Evolutionary conservation across 2,329 filamentous ascomycete genomes (phyloP), one percentile per base, ranked within the genome.

Genomic region (Cladophialophora bantiana): DNA sequence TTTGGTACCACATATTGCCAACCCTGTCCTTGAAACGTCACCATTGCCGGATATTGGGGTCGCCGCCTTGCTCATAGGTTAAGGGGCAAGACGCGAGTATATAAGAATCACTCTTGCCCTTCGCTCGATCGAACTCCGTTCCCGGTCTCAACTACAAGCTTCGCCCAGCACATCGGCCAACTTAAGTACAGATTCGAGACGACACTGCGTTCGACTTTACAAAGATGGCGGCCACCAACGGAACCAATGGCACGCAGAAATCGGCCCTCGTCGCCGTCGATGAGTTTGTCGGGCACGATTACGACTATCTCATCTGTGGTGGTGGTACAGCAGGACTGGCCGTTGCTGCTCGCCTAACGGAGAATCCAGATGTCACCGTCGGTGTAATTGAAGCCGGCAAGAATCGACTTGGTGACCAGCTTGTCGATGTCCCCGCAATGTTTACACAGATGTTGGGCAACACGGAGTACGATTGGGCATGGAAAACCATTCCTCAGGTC

Each of bases 281-380:
- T 54, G 70, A 71, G 48, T 71, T 71, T 54, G 31, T 62, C 5
- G n/a, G 64, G 31, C 62, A 66, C 54, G 58, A 54, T 38, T 73
- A 67, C 36, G 71, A 73, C 66, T 72, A 72, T 50, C 69, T 86
- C 45, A 73, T 87, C 64, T 75, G 86, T 26, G 85, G 85, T 36
- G 85, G 85, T 40, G 85, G 85, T 6, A 86, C 83, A 6, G 83
- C 84, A 13, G 85, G 85, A 15, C 77, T 87, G n/a, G 80, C 79
- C 1, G 75, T 87, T 7, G 83, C 83, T 9, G 75, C 81, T 7
- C 79, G 83, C 0, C 76, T 88, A 3, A 80, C 81, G 1, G 81
- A 84, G 65, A 73, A 82, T 59, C 67, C 79, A 50, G 61, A 75
- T 38, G 65, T 82, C 65, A 74, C 74, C 3, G 77, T 86, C n/a